Base-by-base conservation (phyloP, 768 basidiomycete species). In the Daedaleopsis nitida region DNA sequence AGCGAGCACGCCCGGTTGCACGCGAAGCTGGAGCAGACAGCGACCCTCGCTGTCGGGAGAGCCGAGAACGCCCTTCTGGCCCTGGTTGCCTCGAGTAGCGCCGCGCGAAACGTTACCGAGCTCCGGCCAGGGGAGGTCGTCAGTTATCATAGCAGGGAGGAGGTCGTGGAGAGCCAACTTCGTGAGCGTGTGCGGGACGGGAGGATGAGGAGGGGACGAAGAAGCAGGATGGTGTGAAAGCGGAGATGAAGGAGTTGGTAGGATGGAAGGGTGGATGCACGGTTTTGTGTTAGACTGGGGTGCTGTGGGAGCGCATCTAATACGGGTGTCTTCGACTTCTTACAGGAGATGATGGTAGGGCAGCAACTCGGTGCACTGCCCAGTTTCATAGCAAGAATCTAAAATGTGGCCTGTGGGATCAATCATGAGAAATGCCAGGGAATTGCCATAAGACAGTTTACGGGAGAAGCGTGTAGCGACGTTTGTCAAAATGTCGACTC, bases 81-180 rank as follows among this genome's bases (percentile, higher is more conserved):
- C 91, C 80, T 92, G 91, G 74, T 92, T 92, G 62, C 90, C 90
- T 71, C 91, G 76, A 52, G 91, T 92, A 24, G 91, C 91, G 51
- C 91, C 90, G 59, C 90, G 83, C 57, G 91, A 91, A 65, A 92
- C 89, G 69, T 92, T 92, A 64, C 90, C 91, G 63, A 91, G 80
- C 75, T 92, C 90, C 65, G 90, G 90, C 90, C 90, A 92, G 23
- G 90, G 90, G 57, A 92, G 81, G 80, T 92, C 90, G 78, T 92
- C 91, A 65, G 82, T 69, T 61, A 79, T 74, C 79, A 82, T 82
- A 45, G 52, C 14, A 44, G 50, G 17, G 32, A 14, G 52, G 24
- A 42, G 11, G 24, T 19, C 12, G 42, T 45, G 37, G 48, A 52
- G 27, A 17, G 23, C 57, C 38, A 34, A 43, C 35, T 12, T 51